Base-by-base conservation (phyloP, 2,329 filamentous ascomycete species). In the Aspergillus fumigatus region DNA sequence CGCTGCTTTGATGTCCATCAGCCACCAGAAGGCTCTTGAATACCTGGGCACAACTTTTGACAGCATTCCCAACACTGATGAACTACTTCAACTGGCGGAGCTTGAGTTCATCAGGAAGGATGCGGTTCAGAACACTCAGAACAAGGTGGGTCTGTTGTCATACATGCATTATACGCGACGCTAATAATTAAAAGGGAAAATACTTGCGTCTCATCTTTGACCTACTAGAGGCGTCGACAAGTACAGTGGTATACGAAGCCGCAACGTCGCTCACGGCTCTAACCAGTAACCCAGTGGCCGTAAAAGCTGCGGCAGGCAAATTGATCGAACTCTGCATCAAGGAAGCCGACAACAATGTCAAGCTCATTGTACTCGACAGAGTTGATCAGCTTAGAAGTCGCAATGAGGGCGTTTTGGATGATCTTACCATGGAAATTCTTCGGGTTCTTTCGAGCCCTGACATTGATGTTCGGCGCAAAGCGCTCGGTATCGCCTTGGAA, bases 261-360 rank as follows among this genome's bases (percentile, higher is more conserved):
- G 94, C 94, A 4, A 97, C 93, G 1, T 96, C 93, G 11, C 82
- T 99, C 55, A 97, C 93, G 6, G 88, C 92, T 1, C 84, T 99
- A 53, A 99, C 94, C 21, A 95, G 85, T 75, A 99, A 99, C 77
- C 93, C 94, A 0, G 94, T 99, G 11, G 94, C 94, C 19, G 93
- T 99, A 58, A 99, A 97, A 78, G 94, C 94, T 26, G 94, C 94
- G 9, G 94, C 94, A 14, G 84, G 86, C 65, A 99, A 99, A 72
- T 94, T 99, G 73, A 96, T 97, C 62, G 94, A 99, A 75, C 82
- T 99, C 8, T 92, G 89, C 72, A 97, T 99, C 73, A 96, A 96
- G 77, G 94, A 97, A 76, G 88, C 94, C 0, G 94, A 99, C 74
- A 99, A 99, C 80, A 99, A 99, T 71, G 94, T 99, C 62, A 99